Evolutionary conservation across 495 filamentous ascomycete genomes (phyloP).

Genomic region (Parachaetomium inaequale): DNA sequence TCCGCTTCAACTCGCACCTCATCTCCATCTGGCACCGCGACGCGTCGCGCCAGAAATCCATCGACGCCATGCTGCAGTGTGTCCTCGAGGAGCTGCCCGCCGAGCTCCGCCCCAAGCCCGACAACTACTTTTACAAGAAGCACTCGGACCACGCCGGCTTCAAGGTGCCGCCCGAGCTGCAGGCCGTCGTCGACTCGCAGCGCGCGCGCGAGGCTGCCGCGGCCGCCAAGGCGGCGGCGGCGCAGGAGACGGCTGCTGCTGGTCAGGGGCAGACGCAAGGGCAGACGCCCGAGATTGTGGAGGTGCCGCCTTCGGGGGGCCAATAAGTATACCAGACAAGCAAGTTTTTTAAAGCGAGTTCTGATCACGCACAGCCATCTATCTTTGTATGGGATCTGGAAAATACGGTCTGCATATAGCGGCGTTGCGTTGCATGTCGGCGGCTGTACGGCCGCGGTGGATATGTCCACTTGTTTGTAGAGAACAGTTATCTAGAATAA

Average conservation of each 20-base stretch:
- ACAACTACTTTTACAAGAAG: conserved; percentile 66
- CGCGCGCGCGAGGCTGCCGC: conserved; percentile 41
- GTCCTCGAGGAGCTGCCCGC: conserved; percentile 65
- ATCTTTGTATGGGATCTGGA: background rate
- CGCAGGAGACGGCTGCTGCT: conserved; percentile 9
- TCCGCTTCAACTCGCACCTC: conserved; percentile 71
- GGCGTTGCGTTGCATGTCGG: conserved; percentile 13
- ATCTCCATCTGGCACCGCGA: conserved; percentile 89
- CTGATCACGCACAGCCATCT: background rate
- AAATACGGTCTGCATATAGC: conserved; percentile 19
- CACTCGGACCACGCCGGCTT: conserved; percentile 57
- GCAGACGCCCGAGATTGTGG: conserved; percentile 10
- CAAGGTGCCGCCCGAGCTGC: conserved; percentile 50
- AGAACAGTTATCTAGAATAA: conserved; percentile 3
- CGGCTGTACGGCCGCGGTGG: background rate
- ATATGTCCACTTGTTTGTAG: background rate
- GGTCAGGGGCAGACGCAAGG: background rate
- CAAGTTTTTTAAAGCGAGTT: background rate
- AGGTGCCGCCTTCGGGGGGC: conserved; percentile 19
- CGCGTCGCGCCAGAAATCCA: conserved; percentile 64
- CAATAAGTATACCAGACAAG: background rate
- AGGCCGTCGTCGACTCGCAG: conserved; percentile 48
- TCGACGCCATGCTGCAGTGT: conserved; percentile 63
- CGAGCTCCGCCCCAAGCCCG: conserved; percentile 62
- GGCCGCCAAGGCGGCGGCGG: conserved; percentile 27